These are phyloP conservation scores for Chytriomyces confervae DNA, from an alignment of 192 early-diverging fungal genomes.

Conservation along the genomic window DNA sequence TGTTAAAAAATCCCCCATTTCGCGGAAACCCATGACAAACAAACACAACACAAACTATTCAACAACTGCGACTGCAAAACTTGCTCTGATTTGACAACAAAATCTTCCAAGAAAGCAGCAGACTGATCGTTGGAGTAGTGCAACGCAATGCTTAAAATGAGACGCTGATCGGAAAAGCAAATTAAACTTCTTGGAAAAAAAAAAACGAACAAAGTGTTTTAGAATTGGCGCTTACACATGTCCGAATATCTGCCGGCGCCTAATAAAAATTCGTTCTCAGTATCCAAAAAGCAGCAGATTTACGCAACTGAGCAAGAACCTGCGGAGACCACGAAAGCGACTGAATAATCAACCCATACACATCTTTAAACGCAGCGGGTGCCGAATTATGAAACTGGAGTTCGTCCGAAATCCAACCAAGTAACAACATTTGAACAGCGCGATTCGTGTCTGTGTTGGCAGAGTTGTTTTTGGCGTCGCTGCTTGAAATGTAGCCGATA, in stretches of 20 bases:
- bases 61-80: neutral
- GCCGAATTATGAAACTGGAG: neutral
- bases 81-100: slow-evolving; percentile 9
- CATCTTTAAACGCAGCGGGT: neutral
- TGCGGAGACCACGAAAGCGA: neutral
- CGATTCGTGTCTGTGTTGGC: neutral
- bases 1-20: too few relatives aligned
- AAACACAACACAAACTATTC: neutral
- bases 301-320: neutral
- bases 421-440: neutral
- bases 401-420: neutral
- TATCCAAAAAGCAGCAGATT: neutral
- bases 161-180: neutral
- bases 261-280: neutral
- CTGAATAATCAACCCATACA: slow-evolving; percentile 5
- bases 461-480: neutral
- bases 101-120: slow-evolving; percentile 3
- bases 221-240: neutral
- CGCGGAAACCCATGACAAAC: neutral
- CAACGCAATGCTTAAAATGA: slow-evolving; percentile 2
- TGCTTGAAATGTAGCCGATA: neutral
- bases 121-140: neutral
- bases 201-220: neutral
- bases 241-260: slow-evolving; percentile 13
- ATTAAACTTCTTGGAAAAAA: neutral